Evolutionary conservation across 345 rosid species (phyloP).

Genomic region (Cardiospermum halicacabum): DNA sequence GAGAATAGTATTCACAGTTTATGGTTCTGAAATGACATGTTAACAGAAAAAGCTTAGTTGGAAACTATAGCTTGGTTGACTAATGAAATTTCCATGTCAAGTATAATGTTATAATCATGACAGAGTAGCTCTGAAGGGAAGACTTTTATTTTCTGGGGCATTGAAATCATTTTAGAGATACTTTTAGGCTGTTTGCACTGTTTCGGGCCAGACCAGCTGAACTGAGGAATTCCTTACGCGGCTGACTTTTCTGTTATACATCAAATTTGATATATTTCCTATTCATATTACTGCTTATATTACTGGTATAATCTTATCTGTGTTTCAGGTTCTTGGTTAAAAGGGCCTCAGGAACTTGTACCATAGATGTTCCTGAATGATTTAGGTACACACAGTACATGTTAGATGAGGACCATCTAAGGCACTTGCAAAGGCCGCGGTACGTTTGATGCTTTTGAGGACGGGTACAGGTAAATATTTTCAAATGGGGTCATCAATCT

Average conservation of each 20-base stretch:
- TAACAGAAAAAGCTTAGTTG: slow-evolving; percentile 2
- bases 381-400: background rate
- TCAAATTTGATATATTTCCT: background rate
- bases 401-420: slow-evolving; percentile 22
- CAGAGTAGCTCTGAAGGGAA: background rate
- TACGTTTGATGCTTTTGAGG: slow-evolving; percentile 19
- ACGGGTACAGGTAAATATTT: slow-evolving; percentile 12
- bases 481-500: slow-evolving; percentile 25
- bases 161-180: background rate
- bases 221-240: background rate
- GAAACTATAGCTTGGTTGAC: background rate
- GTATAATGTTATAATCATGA: background rate
- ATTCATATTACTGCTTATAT: background rate
- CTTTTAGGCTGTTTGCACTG: background rate
- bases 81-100: background rate
- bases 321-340: background rate
- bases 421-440: slow-evolving; percentile 23
- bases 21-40: slow-evolving; percentile 4
- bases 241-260: background rate
- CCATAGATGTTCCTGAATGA: background rate
- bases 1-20: background rate
- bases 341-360: background rate
- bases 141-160: background rate
- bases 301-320: background rate
- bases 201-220: background rate